These are phyloP conservation scores for Clitopilus hobsonii DNA, from an alignment of 768 basidiomycete species.

Conservation along the genomic window DNA sequence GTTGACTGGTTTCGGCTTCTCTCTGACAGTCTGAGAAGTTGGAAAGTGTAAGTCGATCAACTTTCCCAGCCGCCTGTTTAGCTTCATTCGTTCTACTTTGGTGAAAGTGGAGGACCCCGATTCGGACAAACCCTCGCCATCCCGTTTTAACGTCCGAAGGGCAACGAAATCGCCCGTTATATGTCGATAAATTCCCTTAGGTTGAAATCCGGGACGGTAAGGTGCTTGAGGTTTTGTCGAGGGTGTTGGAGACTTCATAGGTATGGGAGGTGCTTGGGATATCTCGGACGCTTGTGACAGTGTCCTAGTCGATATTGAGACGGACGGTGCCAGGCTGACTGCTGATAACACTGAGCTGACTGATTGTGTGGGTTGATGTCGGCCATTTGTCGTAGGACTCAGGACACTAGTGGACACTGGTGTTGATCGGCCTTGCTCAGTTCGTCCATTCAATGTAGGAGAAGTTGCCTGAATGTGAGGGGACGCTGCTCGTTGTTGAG, in stretches of 20 bases:
- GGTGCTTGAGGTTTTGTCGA: constrained; percentile 36
- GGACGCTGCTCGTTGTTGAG: background rate
- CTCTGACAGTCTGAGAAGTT: constrained; percentile 7
- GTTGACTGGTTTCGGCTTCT: constrained; percentile 8
- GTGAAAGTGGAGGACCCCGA: constrained; percentile 26
- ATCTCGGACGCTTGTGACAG: background rate
- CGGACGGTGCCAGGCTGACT: background rate
- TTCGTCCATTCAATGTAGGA: background rate
- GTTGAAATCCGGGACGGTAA: constrained; percentile 92
- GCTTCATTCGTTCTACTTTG: constrained; percentile 75
- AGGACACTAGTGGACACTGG: background rate
- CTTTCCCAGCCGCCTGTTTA: constrained; percentile 87
- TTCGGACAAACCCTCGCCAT: constrained; percentile 30
- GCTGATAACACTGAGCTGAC: background rate
- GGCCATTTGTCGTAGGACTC: background rate
- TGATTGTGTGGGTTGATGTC: background rate
- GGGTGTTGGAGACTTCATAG: background rate
- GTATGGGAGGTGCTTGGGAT: background rate
- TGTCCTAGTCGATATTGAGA: background rate
- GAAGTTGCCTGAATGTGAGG: background rate
- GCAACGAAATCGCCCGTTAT: constrained; percentile 81
- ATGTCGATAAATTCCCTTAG: constrained; percentile 74
- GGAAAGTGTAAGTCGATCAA: constrained; percentile 72
- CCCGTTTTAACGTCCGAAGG: constrained; percentile 31
- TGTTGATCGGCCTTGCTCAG: background rate